Evolutionary conservation across 1,139 yeast genomes (phyloP).

Genomic region (Zygotorulaspora mrakii): DNA sequence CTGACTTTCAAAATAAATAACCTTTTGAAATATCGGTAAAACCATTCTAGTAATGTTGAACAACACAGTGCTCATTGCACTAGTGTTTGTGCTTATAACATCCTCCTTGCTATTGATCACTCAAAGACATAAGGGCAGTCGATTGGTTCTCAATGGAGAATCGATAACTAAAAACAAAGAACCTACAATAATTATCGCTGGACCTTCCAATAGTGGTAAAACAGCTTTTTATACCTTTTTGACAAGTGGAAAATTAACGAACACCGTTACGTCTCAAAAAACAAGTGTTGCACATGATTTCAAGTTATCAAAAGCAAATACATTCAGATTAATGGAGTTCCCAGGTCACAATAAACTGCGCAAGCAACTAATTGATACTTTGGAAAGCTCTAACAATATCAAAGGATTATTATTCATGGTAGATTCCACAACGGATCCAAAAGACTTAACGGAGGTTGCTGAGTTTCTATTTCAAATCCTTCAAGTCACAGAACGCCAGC

Average conservation of each 20-base stretch:
- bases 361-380: constrained; percentile 45
- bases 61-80: constrained; percentile 20
- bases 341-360: constrained; percentile 84
- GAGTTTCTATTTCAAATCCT: constrained; percentile 54
- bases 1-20: no score
- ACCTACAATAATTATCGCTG: constrained; percentile 67
- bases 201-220: constrained; percentile 73
- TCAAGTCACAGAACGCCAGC: constrained; percentile 53
- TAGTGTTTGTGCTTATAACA: constrained; percentile 27
- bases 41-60: constrained; percentile 13
- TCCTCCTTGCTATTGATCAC: constrained; percentile 26
- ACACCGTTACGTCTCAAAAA: constrained; percentile 33
- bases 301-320: constrained; percentile 38
- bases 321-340: constrained; percentile 60
- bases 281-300: constrained; percentile 41
- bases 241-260: constrained; percentile 22
- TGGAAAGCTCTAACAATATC: constrained; percentile 43
- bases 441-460: constrained; percentile 47
- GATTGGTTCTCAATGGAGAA: constrained; percentile 25
- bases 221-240: constrained; percentile 54
- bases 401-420: constrained; percentile 69
- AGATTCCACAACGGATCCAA: constrained; percentile 53
- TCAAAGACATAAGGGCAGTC: constrained; percentile 26
- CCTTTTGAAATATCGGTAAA: no score
- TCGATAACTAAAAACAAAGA: constrained; percentile 31